phyloP scores from a whole-genome alignment of 2,329 filamentous ascomycete species.

The Fusarium concolor region DNA sequence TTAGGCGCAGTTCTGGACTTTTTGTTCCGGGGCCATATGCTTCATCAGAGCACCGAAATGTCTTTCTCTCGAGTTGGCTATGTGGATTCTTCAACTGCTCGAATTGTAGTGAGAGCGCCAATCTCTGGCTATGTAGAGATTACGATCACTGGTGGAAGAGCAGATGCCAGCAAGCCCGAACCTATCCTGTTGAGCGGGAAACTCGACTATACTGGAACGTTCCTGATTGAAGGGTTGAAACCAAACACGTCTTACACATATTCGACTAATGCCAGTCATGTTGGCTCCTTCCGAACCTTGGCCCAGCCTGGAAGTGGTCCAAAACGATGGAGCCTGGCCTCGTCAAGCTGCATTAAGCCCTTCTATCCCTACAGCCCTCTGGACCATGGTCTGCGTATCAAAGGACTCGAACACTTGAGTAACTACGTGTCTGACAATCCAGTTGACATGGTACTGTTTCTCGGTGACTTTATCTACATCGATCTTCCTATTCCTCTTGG shows the following conservation, averaged over 20 bases:
- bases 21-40: not conserved
- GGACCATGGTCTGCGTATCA: not conserved
- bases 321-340: not conserved
- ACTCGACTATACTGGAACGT: not conserved
- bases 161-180: fast-evolving
- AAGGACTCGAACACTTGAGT: not conserved
- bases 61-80: not conserved
- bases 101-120: not conserved
- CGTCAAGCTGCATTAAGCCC: not conserved
- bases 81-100: not conserved
- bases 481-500: not conserved
- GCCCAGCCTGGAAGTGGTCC: fast-evolving
- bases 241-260: not conserved
- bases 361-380: not conserved
- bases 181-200: fast-evolving
- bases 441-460: not conserved
- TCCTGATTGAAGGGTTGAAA: not conserved
- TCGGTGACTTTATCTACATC: not conserved
- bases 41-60: not conserved
- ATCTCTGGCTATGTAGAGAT: not conserved
- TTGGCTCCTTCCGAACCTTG: not conserved
- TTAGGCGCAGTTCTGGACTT: not conserved
- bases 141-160: fast-evolving
- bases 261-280: not conserved
- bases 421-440: not conserved